These are phyloP conservation scores for Boletus eberwhitei DNA, from an alignment of 768 basidiomycete species.

Conservation along the genomic window DNA sequence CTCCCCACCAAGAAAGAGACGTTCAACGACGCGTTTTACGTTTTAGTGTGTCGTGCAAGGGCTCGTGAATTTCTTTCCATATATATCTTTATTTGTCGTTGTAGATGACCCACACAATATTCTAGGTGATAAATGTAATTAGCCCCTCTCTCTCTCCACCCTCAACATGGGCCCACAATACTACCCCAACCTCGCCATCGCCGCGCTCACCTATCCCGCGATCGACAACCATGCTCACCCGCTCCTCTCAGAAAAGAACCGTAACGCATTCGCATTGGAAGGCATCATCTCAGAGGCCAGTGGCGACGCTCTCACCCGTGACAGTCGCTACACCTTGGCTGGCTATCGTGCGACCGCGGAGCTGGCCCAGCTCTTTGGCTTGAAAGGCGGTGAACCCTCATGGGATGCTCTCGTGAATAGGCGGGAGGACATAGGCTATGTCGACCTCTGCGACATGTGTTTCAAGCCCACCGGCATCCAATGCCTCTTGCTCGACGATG, in stretches of 20 bases:
- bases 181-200: conserved; percentile 16
- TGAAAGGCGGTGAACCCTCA: conserved; percentile 33
- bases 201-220: conserved; percentile 41
- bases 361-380: conserved; percentile 47
- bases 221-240: conserved; percentile 85
- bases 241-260: conserved; percentile 47
- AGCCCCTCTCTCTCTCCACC: conserved; percentile 1
- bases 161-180: conserved; percentile 12
- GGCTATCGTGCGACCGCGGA: conserved; percentile 55
- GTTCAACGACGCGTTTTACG: too few species aligned
- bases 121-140: too few species aligned
- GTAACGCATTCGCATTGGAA: conserved; percentile 53
- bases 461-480: conserved; percentile 59
- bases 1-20: too few species aligned
- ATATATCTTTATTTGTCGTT: too few species aligned
- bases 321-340: conserved; percentile 56
- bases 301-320: conserved; percentile 46
- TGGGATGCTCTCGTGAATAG: conserved; percentile 61
- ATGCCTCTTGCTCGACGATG: conserved; percentile 72
- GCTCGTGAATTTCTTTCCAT: too few species aligned
- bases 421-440: conserved; percentile 46
- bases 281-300: conserved; percentile 63
- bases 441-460: conserved; percentile 52
- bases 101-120: too few species aligned
- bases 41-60: too few species aligned